Conservation (phyloP, 164 flowering plant species). For the Nymphaea colorata region DNA sequence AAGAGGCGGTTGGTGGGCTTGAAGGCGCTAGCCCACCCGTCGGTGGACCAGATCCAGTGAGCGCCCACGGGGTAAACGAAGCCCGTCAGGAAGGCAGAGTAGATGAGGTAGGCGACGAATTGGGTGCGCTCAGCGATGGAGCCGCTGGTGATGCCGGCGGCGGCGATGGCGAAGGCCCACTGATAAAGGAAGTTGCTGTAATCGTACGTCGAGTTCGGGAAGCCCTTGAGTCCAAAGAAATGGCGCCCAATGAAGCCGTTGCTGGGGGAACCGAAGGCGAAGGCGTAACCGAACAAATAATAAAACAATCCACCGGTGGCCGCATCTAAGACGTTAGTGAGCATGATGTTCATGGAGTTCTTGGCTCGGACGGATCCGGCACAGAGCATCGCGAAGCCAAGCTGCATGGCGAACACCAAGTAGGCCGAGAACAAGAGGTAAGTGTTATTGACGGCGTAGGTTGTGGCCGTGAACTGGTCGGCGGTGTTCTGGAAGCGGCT, state of each 20-base stretch:
- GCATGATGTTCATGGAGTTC: slow-evolving; percentile 44
- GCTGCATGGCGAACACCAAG: slow-evolving; percentile 40
- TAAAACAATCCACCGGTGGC: slow-evolving; percentile 36
- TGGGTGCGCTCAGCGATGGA: slow-evolving; percentile 77
- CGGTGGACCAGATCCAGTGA: slow-evolving; percentile 74
- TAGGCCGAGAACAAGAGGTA: slow-evolving; percentile 46
- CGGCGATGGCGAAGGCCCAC: slow-evolving; percentile 83
- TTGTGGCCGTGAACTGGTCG: slow-evolving; percentile 10
- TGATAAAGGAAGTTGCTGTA: slow-evolving; percentile 50
- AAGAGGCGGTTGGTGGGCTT: slow-evolving; percentile 23
- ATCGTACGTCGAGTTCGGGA: slow-evolving; percentile 28
- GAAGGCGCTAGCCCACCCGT: slow-evolving; percentile 57
- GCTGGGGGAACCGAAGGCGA: slow-evolving; percentile 30
- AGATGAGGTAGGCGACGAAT: slow-evolving; percentile 60
- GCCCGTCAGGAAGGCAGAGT: slow-evolving; percentile 58
- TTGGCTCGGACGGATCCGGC: slow-evolving; percentile 50
- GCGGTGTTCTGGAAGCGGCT: slow-evolving; percentile 9
- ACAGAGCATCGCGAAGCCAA: slow-evolving; percentile 48
- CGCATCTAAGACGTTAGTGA: slow-evolving; percentile 40
- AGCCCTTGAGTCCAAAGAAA: slow-evolving; percentile 33
- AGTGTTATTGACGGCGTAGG: slow-evolving; percentile 23
- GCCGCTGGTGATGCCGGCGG: slow-evolving; percentile 78
- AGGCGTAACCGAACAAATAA: slow-evolving; percentile 36
- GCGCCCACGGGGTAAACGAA: slow-evolving; percentile 72
- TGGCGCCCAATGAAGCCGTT: slow-evolving; percentile 34